A percentile compares a stretch with the other conserved stretches of the same genome.
Evolutionary conservation across 2,329 filamentous ascomycete genomes (phyloP).

Genomic region (Tympanopsis confertula): DNA sequence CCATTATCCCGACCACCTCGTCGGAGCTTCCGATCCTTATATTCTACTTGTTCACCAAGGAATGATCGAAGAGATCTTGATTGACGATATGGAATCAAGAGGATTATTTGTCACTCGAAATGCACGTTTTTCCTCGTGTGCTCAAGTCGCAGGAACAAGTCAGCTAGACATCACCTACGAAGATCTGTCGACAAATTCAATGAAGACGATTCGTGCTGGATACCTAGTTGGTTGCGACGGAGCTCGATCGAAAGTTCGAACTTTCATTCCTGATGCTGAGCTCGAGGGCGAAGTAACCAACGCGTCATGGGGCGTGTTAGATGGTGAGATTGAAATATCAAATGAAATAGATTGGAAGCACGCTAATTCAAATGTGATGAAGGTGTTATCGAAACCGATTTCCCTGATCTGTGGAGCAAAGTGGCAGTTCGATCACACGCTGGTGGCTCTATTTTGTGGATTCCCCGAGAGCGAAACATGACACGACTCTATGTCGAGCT

Average conservation of each 20-base stretch:
- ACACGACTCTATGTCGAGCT: conserved; percentile 44
- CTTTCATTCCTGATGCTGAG: conserved; percentile 40
- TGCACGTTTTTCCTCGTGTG: conserved; percentile 40
- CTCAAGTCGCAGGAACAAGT: conserved; percentile 33
- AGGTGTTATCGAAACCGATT: conserved; percentile 49
- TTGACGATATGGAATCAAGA: conserved; percentile 55
- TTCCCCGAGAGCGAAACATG: conserved; percentile 63
- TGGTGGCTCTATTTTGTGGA: conserved; percentile 60
- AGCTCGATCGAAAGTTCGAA: conserved; percentile 59
- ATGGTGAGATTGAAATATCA: conserved; percentile 36
- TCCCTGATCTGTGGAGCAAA: conserved; percentile 67
- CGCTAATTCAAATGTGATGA: neutral
- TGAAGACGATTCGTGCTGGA: conserved; percentile 36
- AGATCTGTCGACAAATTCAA: conserved; percentile 18
- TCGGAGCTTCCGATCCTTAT: conserved; percentile 39
- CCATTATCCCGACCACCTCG: conserved; percentile 12
- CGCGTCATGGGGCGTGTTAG: conserved; percentile 61
- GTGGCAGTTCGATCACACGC: conserved; percentile 56
- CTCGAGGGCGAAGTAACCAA: conserved; percentile 34
- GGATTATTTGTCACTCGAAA: conserved; percentile 52
- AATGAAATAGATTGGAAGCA: neutral
- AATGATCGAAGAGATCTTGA: conserved; percentile 61
- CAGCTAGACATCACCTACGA: conserved; percentile 25
- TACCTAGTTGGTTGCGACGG: conserved; percentile 66
- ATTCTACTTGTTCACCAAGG: conserved; percentile 55